A percentile compares a stretch with the other conserved stretches of the same genome.
phyloP scores from a whole-genome alignment of 805 yeast species.

The Kuraishia molischiana region DNA sequence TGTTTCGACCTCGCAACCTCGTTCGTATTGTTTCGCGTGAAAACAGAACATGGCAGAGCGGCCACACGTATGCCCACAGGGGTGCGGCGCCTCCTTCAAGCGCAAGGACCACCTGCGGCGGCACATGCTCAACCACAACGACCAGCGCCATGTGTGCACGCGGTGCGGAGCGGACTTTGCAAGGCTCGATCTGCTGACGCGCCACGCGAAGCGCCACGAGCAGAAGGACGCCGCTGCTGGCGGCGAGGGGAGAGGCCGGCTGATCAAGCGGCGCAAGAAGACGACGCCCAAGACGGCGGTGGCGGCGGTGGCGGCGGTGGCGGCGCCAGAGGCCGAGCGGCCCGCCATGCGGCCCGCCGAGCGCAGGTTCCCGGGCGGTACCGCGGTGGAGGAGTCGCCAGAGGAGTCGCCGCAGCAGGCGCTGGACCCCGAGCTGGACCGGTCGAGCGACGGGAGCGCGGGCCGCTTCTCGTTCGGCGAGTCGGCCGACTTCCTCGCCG shows the following conservation, averaged over 20 bases:
- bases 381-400: too few relatives aligned
- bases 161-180: slow-evolving; percentile 7
- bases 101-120: slow-evolving; percentile 11
- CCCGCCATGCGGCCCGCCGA: too few relatives aligned
- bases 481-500: slow-evolving; percentile 1
- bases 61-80: too few relatives aligned
- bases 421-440: neutral
- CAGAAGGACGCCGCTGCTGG: slow-evolving; percentile 10
- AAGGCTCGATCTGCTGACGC: neutral
- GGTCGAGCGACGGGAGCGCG: slow-evolving; percentile 3
- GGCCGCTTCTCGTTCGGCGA: slow-evolving; percentile 1
- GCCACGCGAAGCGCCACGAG: slow-evolving; percentile 9
- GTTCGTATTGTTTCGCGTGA: too few relatives aligned
- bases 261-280: slow-evolving; percentile 3
- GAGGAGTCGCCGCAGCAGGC: too few relatives aligned
- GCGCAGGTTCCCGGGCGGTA: too few relatives aligned
- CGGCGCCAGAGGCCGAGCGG: too few relatives aligned
- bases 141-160: slow-evolving; percentile 4
- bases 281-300: neutral
- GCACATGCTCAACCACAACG: slow-evolving; percentile 9
- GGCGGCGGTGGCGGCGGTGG: too few relatives aligned
- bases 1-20: too few relatives aligned
- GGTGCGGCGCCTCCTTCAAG: slow-evolving; percentile 9
- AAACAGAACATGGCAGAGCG: too few relatives aligned
- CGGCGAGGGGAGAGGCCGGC: neutral